Evolutionary conservation across 768 basidiomycete species (phyloP).

Genomic region (Hortiboletus campestris): DNA sequence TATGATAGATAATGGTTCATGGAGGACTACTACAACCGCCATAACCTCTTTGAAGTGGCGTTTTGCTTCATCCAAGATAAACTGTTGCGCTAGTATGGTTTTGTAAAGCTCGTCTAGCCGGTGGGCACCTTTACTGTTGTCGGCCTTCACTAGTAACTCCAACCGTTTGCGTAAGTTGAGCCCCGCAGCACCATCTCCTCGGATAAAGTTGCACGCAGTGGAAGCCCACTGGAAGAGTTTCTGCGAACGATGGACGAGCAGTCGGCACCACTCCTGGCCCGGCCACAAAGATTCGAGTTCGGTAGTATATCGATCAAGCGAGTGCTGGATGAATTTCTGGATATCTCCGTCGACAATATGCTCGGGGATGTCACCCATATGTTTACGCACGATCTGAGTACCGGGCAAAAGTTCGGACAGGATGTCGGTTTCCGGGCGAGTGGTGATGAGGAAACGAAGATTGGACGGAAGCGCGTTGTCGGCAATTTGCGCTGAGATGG

Average conservation of each 20-base stretch:
- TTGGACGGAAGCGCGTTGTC: slow-evolving; percentile 4
- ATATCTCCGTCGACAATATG: neutral
- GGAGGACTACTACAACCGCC: neutral
- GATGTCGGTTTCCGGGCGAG: slow-evolving; percentile 7
- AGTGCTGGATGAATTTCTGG: neutral
- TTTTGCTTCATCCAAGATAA: neutral
- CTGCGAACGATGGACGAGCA: slow-evolving; percentile 15
- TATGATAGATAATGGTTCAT: neutral
- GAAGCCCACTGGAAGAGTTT: slow-evolving; percentile 27
- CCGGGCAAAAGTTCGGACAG: slow-evolving; percentile 11
- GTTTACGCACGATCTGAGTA: slow-evolving; percentile 2
- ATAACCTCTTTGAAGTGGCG: neutral
- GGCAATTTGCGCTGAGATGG: neutral
- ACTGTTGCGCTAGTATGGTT: neutral
- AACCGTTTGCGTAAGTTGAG: neutral
- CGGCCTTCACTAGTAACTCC: neutral
- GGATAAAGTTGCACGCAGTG: slow-evolving; percentile 17
- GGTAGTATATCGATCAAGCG: neutral
- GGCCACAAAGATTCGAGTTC: neutral
- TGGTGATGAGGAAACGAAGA: slow-evolving; percentile 17
- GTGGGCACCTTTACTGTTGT: neutral
- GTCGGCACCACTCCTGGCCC: slow-evolving; percentile 6
- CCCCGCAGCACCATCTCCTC: neutral
- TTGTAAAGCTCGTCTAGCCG: neutral
- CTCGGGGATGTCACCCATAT: slow-evolving; percentile 8